These are phyloP conservation scores for Medicago lupulina DNA, from an alignment of 306 rosid species.

Conservation along the genomic window DNA sequence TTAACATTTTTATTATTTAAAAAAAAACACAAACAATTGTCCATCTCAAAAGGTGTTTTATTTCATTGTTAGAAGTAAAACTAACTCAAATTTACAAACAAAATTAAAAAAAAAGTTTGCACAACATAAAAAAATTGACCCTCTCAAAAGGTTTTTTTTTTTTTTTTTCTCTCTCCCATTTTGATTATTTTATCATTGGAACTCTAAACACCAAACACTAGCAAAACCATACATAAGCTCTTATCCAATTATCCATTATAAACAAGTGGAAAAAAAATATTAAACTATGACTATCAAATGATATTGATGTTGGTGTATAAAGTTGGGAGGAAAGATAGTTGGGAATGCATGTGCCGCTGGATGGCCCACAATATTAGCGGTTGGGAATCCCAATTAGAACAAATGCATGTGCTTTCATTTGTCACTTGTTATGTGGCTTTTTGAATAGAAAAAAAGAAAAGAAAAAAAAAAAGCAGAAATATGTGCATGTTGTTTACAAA, in stretches of 20 bases:
- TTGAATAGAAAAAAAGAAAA: conserved; percentile 1
- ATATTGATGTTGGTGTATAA: conserved; percentile 15
- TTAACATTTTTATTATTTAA: background rate
- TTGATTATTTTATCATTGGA: conserved; percentile 26
- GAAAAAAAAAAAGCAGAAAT: background rate
- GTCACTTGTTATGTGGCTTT: conserved; percentile 48
- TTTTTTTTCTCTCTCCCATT: too few species aligned
- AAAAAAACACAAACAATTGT: too few species aligned
- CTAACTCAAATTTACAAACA: too few species aligned
- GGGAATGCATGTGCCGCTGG: conserved; percentile 45
- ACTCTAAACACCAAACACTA: conserved; percentile 38
- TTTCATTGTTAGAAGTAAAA: too few species aligned
- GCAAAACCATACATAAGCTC: conserved; percentile 30
- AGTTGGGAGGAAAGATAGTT: conserved; percentile 35
- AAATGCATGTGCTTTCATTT: conserved; percentile 74
- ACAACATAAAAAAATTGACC: too few species aligned
- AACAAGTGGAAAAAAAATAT: background rate
- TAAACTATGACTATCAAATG: conserved; percentile 22
- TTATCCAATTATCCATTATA: conserved; percentile 43
- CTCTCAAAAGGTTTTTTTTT: too few species aligned
- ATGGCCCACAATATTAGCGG: conserved; percentile 54
- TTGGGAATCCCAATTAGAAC: conserved; percentile 65
- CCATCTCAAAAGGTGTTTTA: too few species aligned
- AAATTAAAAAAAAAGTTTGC: too few species aligned
- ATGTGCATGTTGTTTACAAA: conserved; percentile 10